A percentile compares a stretch with the other conserved stretches of the same genome.
Evolutionary conservation across 2,329 filamentous ascomycete genomes (phyloP).

Genomic region (Neofusicoccum ribis): DNA sequence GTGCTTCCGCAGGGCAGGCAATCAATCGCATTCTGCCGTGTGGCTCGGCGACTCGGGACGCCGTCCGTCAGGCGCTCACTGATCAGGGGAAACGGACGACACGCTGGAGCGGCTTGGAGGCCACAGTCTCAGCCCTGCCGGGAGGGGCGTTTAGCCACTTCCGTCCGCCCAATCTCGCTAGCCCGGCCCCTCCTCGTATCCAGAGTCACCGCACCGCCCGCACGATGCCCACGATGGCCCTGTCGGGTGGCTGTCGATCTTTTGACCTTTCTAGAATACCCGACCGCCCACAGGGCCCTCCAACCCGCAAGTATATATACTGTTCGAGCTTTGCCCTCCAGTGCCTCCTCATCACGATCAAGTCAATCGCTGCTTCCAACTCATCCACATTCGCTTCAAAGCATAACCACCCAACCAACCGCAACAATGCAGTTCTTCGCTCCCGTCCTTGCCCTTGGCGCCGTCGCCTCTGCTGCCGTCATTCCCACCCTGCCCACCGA

Average conservation of each 20-base stretch:
- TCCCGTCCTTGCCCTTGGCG: slow-evolving; percentile 23
- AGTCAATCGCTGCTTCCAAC: not conserved
- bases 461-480: slow-evolving; percentile 2
- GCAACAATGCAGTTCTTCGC: slow-evolving; percentile 42
- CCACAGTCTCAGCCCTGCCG: not conserved
- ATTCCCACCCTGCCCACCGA: slow-evolving; percentile 3
- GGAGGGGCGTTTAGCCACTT: slow-evolving; percentile 13
- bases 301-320: not conserved
- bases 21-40: not conserved
- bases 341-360: not conserved
- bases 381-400: not conserved
- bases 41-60: not conserved
- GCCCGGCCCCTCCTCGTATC: not conserved
- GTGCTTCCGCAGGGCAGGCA: not conserved
- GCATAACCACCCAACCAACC: slow-evolving; percentile 24
- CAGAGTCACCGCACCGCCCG: not conserved
- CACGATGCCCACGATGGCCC: not conserved
- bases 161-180: not conserved
- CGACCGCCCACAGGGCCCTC: not conserved
- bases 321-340: not conserved
- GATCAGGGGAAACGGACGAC: too few species aligned
- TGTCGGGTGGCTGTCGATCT: not conserved
- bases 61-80: not conserved
- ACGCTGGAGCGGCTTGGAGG: too few species aligned
- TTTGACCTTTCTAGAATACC: not conserved